Percentiles rank a stretch among this genome's conserved stretches.
These are phyloP conservation scores for Astragalus glycyphyllos DNA, from an alignment of 306 rosid genomes.

Conservation along the genomic window DNA sequence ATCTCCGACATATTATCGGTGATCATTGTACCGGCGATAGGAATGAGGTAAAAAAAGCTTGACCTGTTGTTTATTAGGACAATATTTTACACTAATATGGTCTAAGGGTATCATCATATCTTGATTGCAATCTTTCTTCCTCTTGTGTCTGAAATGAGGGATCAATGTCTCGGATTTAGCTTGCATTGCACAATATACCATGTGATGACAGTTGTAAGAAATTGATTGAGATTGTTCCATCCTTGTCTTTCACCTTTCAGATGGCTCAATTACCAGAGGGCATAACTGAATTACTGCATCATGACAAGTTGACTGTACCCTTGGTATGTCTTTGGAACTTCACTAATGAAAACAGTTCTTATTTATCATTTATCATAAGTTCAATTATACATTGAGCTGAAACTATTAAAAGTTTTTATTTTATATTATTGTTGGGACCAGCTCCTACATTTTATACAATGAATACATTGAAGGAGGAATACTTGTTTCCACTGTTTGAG, in stretches of 20 bases:
- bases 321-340: conserved; percentile 67
- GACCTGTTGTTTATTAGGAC: too few species aligned
- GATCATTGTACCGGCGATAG: conserved; percentile 80
- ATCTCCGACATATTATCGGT: conserved; percentile 81
- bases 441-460: background rate
- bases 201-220: conserved; percentile 22
- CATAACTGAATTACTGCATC: conserved; percentile 91
- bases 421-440: conserved; percentile 13
- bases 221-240: conserved; percentile 41
- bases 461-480: conserved; percentile 24
- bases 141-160: conserved; percentile 30
- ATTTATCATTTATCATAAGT: conserved; percentile 27
- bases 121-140: conserved; percentile 29
- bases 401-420: conserved; percentile 3
- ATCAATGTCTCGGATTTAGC: conserved; percentile 19
- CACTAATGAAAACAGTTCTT: conserved; percentile 23
- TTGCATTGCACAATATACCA: conserved; percentile 29
- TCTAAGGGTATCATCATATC: conserved; percentile 19
- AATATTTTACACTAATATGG: background rate
- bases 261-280: conserved; percentile 98
- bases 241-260: conserved; percentile 61
- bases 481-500: conserved; percentile 21
- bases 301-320: conserved; percentile 74
- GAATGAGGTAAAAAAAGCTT: conserved; percentile 69
- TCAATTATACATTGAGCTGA: conserved; percentile 23